Evolutionary conservation across 768 basidiomycete genomes (phyloP), one percentile per base, ranked within the genome.

Genomic region (Daedaleopsis sinensis): DNA sequence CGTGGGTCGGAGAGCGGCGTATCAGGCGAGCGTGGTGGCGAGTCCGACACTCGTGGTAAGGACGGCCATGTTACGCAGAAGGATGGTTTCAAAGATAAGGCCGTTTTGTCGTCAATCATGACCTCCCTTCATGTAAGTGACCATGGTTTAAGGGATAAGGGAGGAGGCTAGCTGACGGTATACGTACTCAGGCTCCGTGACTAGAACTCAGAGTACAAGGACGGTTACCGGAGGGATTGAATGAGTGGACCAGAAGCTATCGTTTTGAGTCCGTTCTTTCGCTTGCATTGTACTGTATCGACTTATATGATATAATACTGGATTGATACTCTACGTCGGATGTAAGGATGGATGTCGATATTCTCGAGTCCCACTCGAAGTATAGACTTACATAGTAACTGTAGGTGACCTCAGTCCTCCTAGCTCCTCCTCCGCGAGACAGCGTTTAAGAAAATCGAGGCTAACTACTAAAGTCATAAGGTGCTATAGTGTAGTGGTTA

Each of bases 401-500:
- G 37, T 38, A 38, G 15, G 7, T 38, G 39, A 42, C 5, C 39
- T 3, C 3, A 7, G 7, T 38, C 37, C 37, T 38, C 37, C 37
- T 8, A 38, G n/a, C n/a, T 13, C 16, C 8, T 18, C 9, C n/a
- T 10, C 13, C 8, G 19, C 16, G 8, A 2, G 11, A 18, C 15
- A 15, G 44, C 9, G 44, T 19, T 19, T 46, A 18, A 18, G n/a
- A 15, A 16, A 6, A 23, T 21, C 11, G n/a, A n/a, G n/a, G n/a
- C n/a, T n/a, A n/a, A n/a, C n/a, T n/a, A n/a, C n/a, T n/a, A n/a
- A n/a, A n/a, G n/a, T n/a, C n/a, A n/a, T n/a, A 23, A 11, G 61
- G 61, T 62, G 61, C 61, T 62, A 62, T 62, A 62, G 61, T 62
- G 61, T 62, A 62, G 61, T 62, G 61, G 61, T 62, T 62, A 62